phyloP scores from a whole-genome alignment of 108 stramenopile genomes.

The Cylindrotheca fusiformis region DNA sequence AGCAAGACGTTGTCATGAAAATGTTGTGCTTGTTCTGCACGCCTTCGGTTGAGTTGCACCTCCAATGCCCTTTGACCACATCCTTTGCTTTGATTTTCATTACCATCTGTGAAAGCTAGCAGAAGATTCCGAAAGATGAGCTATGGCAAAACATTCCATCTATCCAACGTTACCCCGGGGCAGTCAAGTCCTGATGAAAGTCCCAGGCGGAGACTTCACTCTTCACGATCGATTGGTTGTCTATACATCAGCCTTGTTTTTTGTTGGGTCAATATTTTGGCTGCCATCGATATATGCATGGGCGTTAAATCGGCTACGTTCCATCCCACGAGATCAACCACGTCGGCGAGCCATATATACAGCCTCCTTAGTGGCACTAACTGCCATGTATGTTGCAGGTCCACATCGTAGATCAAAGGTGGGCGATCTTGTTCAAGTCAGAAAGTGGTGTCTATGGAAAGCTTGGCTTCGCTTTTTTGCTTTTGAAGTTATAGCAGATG shows the following conservation, averaged over 20 bases:
- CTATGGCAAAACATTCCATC: conserved; percentile 15
- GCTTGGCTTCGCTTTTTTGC: conserved; percentile 77
- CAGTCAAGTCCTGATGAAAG: conserved; percentile 22
- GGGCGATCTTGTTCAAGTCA: conserved; percentile 46
- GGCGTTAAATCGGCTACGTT: conserved; percentile 18
- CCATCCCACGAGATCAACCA: conserved; percentile 15
- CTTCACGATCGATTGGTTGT: conserved; percentile 35
- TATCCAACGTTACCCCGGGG: conserved; percentile 43
- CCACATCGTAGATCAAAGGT: conserved; percentile 63
- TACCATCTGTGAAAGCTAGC: too few relatives aligned
- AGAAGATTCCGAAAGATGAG: too few relatives aligned
- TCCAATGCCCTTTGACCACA: too few relatives aligned
- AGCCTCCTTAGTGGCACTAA: conserved; percentile 17
- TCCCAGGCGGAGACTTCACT: conserved; percentile 18
- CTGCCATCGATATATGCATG: conserved; percentile 37
- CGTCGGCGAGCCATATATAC: conserved; percentile 33
- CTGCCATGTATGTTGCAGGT: conserved; percentile 37
- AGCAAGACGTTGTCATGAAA: too few relatives aligned
- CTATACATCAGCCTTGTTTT: conserved; percentile 22
- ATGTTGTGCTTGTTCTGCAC: too few relatives aligned
- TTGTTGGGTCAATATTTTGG: conserved; percentile 50
- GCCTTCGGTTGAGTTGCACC: too few relatives aligned
- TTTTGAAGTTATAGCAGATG: conserved; percentile 64
- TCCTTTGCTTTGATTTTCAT: too few relatives aligned
- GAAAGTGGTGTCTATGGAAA: conserved; percentile 77